phyloP scores from a whole-genome alignment of 2,329 filamentous ascomycete genomes.

The Tolypocladium ophioglossoides region DNA sequence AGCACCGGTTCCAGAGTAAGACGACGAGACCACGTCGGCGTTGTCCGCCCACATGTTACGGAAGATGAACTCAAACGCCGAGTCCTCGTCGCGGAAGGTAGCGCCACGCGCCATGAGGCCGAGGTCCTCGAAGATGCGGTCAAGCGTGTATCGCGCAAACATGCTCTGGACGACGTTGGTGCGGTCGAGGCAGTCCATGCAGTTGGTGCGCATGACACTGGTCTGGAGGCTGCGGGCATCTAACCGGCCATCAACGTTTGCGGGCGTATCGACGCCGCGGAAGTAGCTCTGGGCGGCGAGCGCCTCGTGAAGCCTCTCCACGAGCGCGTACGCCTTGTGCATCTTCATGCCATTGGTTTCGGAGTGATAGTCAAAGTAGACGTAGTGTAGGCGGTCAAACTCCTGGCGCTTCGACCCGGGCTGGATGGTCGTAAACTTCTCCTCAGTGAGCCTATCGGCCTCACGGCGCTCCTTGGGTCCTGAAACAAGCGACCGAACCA shows the following conservation, averaged over 20 bases:
- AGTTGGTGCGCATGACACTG: constrained; percentile 91
- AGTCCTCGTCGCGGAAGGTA: constrained; percentile 65
- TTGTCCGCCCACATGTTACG: constrained; percentile 98
- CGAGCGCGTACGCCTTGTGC: constrained; percentile 78
- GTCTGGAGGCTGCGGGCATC: constrained; percentile 76
- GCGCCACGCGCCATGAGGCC: constrained; percentile 70
- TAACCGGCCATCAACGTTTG: constrained; percentile 55
- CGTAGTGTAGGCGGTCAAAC: constrained; percentile 81
- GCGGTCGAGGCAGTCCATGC: constrained; percentile 97
- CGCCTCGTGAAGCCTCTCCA: constrained; percentile 70
- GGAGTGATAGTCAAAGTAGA: constrained; percentile 98
- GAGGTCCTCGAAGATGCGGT: constrained; percentile 77
- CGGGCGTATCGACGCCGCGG: constrained; percentile 78
- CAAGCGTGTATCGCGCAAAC: constrained; percentile 81
- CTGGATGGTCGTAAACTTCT: constrained; percentile 76
- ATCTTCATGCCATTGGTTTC: constrained; percentile 94
- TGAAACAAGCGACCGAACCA: constrained; percentile 67
- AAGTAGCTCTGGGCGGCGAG: constrained; percentile 82
- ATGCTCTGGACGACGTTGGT: constrained; percentile 98
- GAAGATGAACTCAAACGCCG: constrained; percentile 80
- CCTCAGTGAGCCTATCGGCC: constrained; percentile 54
- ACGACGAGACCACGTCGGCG: constrained; percentile 83
- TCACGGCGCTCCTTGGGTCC: constrained; percentile 56
- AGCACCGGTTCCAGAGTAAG: constrained; percentile 92
- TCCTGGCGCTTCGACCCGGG: constrained; percentile 44